Conservation (phyloP, 2,329 filamentous ascomycete genomes). For the Fusarium clavum region DNA sequence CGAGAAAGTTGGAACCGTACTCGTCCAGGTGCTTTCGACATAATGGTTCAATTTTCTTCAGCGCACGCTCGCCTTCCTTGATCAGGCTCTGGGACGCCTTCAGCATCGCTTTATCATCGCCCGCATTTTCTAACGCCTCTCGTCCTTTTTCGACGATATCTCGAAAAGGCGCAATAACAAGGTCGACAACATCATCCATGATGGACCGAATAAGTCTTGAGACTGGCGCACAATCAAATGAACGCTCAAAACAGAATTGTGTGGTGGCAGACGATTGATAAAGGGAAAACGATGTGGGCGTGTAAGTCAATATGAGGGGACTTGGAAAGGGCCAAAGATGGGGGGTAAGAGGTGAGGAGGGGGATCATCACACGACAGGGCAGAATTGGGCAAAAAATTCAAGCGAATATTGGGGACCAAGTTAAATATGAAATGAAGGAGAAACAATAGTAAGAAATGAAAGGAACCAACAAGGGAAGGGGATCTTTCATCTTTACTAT, state of each 20-base stretch:
- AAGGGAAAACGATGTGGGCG: conserved; percentile 29
- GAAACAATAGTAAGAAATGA: conserved; percentile 14
- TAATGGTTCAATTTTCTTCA: conserved; percentile 64
- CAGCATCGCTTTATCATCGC: conserved; percentile 59
- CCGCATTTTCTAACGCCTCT: conserved; percentile 60
- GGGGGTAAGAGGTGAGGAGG: conserved; percentile 24
- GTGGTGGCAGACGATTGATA: conserved; percentile 9
- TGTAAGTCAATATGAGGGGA: conserved; percentile 47
- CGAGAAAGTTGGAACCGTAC: conserved; percentile 62
- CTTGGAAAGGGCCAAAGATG: conserved; percentile 10
- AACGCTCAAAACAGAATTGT: background rate
- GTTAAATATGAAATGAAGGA: conserved; percentile 7
- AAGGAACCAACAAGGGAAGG: conserved; percentile 27
- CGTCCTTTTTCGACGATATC: conserved; percentile 66
- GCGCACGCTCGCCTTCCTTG: conserved; percentile 61
- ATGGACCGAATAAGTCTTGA: conserved; percentile 3
- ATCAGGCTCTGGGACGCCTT: conserved; percentile 61
- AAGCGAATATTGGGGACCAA: conserved; percentile 7
- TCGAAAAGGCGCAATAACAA: conserved; percentile 63
- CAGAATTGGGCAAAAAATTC: conserved; percentile 21
- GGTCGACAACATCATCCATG: conserved; percentile 57
- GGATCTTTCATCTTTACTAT: conserved; percentile 16
- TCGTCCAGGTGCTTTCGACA: conserved; percentile 62
- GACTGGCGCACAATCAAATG: background rate
- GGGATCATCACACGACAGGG: conserved; percentile 39